Base-by-base conservation (phyloP, 805 yeast species). In the Wickerhamiella nectarea region DNA sequence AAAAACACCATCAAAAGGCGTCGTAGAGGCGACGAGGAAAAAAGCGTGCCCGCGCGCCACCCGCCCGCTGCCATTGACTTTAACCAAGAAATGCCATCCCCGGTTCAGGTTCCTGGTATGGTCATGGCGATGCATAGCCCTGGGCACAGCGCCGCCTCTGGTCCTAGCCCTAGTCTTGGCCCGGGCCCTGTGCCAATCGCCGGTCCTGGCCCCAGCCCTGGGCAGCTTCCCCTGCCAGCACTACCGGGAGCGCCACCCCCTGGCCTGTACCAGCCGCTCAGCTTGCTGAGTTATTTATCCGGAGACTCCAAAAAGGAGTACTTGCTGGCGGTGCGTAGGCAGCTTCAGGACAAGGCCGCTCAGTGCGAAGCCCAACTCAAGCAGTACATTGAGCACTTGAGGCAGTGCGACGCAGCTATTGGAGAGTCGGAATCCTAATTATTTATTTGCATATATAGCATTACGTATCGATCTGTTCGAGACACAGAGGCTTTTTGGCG, bases 1-100 rank as follows among this genome's bases (percentile, higher is more conserved):
- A 71, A 78, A 52, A 68, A 70, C 44, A 75, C 82, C 35, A 82
- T 83, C 49, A 81, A 80, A 58, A 70, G 94, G 52, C 67, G 94
- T 45, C 78, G 75, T 50, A 68, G 91, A 52, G 18, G 15, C 31
- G 31, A 28, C 6, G 31, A 28, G 31, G 34, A 46, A 26, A 20
- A 19, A 36, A n/a, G 26, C 41, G 11, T n/a, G 20, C 3, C 31
- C 20, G 6, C 14, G 14, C 6, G 7, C 31, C 14, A 28, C 31
- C n/a, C 31, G 31, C 31, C 31, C 14, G 31, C 31, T 3, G 15
- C 31, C 14, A 12, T 28, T n/a, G 31, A 28, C 15, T 28, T 28
- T 12, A 28, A 28, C n/a, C 31, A 28, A 12, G 31, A 28, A 7
- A 3, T n/a, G 14, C 15, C 31, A 15, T 4, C 31, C 3, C 31